These are phyloP conservation scores for Lactifluus rugatus DNA, from an alignment of 768 basidiomycete species.

Conservation along the genomic window DNA sequence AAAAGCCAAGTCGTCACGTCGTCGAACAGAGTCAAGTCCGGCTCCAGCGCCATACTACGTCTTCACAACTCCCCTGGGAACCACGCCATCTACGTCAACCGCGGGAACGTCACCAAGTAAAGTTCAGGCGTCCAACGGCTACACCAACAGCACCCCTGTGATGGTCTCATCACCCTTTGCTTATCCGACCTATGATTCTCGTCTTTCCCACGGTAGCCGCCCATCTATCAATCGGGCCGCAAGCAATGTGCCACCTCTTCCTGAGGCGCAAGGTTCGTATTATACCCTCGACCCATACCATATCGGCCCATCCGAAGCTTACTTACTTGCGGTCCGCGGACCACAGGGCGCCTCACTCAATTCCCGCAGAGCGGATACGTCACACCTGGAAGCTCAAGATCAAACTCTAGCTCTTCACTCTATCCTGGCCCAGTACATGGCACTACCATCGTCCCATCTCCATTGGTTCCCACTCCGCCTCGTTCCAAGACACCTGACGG, in stretches of 20 bases:
- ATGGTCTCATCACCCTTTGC: conserved; percentile 19
- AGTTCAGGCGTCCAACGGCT: conserved; percentile 6
- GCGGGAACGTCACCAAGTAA: conserved; percentile 9
- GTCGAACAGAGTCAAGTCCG: conserved; percentile 34
- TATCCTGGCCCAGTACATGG: conserved; percentile 30
- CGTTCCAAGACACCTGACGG: conserved; percentile 26
- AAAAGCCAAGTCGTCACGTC: conserved; percentile 34
- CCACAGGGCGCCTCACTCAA: conserved; percentile 12
- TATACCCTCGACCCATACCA: conserved; percentile 18
- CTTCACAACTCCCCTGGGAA: conserved; percentile 20
- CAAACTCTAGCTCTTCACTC: conserved; percentile 44
- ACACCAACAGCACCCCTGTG: conserved; percentile 12
- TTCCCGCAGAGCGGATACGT: conserved; percentile 21
- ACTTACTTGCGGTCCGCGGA: conserved; percentile 16
- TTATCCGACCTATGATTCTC: conserved; percentile 20
- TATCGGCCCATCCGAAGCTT: conserved; percentile 10
- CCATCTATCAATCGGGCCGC: conserved; percentile 9
- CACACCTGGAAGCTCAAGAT: conserved; percentile 37
- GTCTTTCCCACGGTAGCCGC: conserved; percentile 16
- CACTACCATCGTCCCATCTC: conserved; percentile 13
- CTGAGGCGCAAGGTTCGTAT: conserved; percentile 13
- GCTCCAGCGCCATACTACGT: conserved; percentile 24
- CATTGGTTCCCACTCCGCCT: conserved; percentile 13
- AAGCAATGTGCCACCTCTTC: conserved; percentile 4
- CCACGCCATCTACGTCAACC: conserved; percentile 10